These are phyloP conservation scores for Gaertneriomyces semiglobifer DNA, from an alignment of 192 early-diverging fungal species.

Conservation along the genomic window DNA sequence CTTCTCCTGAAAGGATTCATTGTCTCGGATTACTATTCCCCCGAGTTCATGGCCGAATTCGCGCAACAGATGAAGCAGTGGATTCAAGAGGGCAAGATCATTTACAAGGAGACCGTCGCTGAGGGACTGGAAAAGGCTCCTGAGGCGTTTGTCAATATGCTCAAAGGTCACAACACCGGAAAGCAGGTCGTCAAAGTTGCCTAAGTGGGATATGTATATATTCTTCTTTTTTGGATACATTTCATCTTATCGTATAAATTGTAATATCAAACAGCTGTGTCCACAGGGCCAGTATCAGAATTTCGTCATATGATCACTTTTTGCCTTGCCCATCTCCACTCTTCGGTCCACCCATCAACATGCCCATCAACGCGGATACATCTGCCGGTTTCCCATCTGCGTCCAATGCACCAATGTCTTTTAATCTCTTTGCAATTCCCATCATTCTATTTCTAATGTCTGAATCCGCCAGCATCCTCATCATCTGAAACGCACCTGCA, in stretches of 20 bases:
- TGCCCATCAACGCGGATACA: conserved; percentile 7
- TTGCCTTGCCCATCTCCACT: too few relatives aligned
- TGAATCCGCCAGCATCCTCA: conserved; percentile 20
- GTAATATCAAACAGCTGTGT: too few relatives aligned
- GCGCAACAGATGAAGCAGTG: conserved; percentile 48
- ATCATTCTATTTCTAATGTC: conserved; percentile 18
- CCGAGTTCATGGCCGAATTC: conserved; percentile 53
- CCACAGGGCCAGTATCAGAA: too few relatives aligned
- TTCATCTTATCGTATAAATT: too few relatives aligned
- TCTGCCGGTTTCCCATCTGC: conserved; percentile 15
- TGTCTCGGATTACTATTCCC: conserved; percentile 45
- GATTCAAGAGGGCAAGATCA: conserved; percentile 59
- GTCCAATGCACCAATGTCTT: conserved; percentile 18
- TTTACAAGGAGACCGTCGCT: conserved; percentile 53
- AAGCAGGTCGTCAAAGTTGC: conserved; percentile 46
- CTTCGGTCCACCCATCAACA: conserved; percentile 15
- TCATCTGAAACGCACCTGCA: conserved; percentile 18
- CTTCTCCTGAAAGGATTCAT: conserved; percentile 67
- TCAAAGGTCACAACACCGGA: conserved; percentile 45
- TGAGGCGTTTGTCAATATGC: conserved; percentile 44
- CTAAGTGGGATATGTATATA: not conserved
- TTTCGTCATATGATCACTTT: too few relatives aligned
- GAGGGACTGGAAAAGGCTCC: conserved; percentile 67
- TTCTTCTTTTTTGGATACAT: not conserved
- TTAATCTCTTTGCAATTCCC: conserved; percentile 9